Evolutionary conservation across 2,329 filamentous ascomycete genomes (phyloP).

Genomic region (Cordyceps fumosorosea): DNA sequence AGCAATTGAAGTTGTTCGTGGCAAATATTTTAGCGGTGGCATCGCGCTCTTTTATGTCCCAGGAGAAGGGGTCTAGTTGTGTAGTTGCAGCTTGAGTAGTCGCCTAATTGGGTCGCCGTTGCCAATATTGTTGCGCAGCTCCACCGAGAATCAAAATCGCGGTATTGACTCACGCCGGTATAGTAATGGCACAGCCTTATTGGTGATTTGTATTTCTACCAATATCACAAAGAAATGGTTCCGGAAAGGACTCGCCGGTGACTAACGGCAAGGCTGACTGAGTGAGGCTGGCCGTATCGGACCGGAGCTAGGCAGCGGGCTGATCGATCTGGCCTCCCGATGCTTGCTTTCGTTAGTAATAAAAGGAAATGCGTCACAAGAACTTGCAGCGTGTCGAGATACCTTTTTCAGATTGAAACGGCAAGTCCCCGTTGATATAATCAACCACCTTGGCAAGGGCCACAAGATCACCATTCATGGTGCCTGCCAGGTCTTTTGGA

Average conservation of each 20-base stretch:
- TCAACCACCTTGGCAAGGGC: background rate
- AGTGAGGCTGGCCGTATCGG: background rate
- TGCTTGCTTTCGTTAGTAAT: too few species aligned
- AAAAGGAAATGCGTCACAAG: too few species aligned
- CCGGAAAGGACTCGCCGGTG: background rate
- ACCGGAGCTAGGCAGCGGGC: background rate
- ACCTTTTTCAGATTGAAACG: too few species aligned
- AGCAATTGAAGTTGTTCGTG: background rate
- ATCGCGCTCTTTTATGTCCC: background rate
- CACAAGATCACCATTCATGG: background rate
- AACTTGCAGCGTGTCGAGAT: too few species aligned
- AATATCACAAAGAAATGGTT: background rate
- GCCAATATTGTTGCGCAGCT: background rate
- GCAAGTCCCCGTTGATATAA: background rate
- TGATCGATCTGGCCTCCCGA: too few species aligned
- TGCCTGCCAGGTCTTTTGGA: background rate
- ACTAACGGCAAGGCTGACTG: background rate
- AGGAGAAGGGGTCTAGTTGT: background rate
- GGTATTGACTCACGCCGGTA: conserved; percentile 2
- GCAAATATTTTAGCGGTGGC: background rate
- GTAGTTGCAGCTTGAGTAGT: background rate
- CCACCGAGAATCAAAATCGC: background rate
- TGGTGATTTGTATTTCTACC: background rate
- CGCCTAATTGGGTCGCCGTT: too few species aligned
- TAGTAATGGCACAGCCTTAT: background rate